A percentile compares a stretch with the other conserved stretches of the same genome.
Conservation (phyloP, 2,329 filamentous ascomycete species). For the Aspergillus sp. region DNA sequence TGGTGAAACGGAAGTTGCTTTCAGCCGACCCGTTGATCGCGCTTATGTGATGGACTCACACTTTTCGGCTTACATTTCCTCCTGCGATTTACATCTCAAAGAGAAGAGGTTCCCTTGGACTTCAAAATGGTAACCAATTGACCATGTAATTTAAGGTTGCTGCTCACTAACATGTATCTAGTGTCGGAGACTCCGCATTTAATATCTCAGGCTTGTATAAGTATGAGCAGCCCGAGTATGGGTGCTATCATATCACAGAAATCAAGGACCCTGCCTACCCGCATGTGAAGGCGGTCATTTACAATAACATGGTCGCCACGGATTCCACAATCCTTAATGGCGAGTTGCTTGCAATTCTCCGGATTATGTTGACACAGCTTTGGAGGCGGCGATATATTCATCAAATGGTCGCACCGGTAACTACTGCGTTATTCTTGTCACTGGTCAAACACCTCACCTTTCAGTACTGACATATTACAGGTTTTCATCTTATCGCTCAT, state of each 20-base stretch:
- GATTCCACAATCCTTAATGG: conserved; percentile 9
- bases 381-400: conserved; percentile 3
- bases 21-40: conserved; percentile 2
- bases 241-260: conserved; percentile 6
- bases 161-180: conserved; percentile 1
- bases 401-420: conserved; percentile 9
- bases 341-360: conserved; percentile 7
- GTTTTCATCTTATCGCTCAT: conserved; percentile 12
- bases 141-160: background rate
- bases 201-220: conserved; percentile 4
- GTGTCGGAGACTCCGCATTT: conserved; percentile 9
- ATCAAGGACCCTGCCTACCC: conserved; percentile 3
- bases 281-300: conserved; percentile 10
- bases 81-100: background rate
- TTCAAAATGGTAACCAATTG: conserved; percentile 3
- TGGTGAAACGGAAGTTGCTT: conserved; percentile 1
- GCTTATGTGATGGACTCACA: conserved; percentile 3
- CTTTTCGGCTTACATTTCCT: conserved; percentile 3
- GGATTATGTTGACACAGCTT: conserved; percentile 9
- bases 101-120: conserved; percentile 2
- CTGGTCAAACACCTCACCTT: background rate
- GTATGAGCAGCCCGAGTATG: conserved; percentile 7
- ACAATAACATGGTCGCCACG: conserved; percentile 8
- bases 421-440: background rate
- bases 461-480: conserved; percentile 3